Evolutionary conservation across 164 flowering plant genomes (phyloP).

Genomic region (Aristolochia californica): DNA sequence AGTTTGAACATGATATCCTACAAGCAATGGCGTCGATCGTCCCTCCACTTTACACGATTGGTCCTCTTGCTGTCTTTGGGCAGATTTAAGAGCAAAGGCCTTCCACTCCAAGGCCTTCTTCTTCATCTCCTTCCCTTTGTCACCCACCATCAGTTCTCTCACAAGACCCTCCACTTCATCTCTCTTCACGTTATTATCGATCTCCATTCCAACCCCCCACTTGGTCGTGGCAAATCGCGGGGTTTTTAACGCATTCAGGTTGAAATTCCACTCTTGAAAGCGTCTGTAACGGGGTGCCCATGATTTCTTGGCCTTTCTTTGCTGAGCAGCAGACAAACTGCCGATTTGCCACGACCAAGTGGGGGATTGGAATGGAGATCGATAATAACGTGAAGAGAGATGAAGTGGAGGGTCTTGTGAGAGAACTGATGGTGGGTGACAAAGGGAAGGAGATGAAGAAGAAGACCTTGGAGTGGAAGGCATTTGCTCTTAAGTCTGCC

Average conservation of each 20-base stretch:
- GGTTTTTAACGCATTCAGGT: conserved; percentile 8
- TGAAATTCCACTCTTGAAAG: conserved; percentile 9
- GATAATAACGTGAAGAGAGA: conserved; percentile 7
- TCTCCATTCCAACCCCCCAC: not conserved
- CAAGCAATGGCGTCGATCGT: conserved; percentile 5
- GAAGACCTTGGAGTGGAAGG: conserved; percentile 5
- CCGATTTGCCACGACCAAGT: conserved; percentile 1
- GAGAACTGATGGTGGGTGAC: conserved; percentile 5
- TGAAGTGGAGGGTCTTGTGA: no score
- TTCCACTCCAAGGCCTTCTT: not conserved
- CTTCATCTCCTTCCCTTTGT: not conserved
- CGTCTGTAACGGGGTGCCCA: conserved; percentile 5
- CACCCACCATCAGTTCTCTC: not conserved
- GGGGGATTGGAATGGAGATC: conserved; percentile 12
- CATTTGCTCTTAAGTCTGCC: not conserved
- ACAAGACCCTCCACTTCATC: not conserved
- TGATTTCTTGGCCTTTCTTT: conserved; percentile 9
- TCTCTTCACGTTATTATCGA: not conserved
- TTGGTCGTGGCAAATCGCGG: conserved; percentile 2
- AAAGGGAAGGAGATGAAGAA: conserved; percentile 8
- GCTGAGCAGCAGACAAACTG: conserved; percentile 9
- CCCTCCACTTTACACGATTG: conserved; percentile 12
- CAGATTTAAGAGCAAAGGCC: no score
- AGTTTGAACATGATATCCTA: conserved; percentile 11
- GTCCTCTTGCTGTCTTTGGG: conserved; percentile 14